phyloP scores from a whole-genome alignment of 2,329 filamentous ascomycete genomes.

The Ceratocystis harringtonii region DNA sequence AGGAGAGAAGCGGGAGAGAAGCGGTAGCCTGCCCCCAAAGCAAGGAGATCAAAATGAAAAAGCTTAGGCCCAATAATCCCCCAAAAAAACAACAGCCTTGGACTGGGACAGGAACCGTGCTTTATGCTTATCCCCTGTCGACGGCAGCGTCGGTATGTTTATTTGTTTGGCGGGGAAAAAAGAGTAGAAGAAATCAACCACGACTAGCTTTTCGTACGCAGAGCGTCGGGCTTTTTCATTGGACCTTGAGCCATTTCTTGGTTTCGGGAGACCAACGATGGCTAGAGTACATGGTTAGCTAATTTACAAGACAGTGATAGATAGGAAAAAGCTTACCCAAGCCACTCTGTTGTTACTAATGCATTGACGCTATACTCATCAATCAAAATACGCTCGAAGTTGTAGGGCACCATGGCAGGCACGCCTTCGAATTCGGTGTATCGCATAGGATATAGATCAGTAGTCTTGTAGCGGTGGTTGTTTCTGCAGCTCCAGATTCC shows the following conservation, averaged over 20 bases:
- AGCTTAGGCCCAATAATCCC: background rate
- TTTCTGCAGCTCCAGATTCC: slow-evolving; percentile 71
- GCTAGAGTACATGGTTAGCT: slow-evolving; percentile 25
- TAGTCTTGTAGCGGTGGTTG: slow-evolving; percentile 52
- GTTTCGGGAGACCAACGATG: slow-evolving; percentile 44
- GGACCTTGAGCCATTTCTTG: slow-evolving; percentile 43
- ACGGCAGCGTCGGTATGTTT: background rate
- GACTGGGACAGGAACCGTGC: background rate
- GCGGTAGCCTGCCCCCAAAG: background rate
- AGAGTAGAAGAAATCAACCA: background rate
- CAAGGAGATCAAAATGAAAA: too few species aligned
- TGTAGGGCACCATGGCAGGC: slow-evolving; percentile 52
- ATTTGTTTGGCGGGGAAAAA: background rate
- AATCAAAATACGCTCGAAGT: slow-evolving; percentile 48
- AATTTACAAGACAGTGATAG: background rate
- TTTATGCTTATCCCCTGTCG: background rate
- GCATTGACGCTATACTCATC: slow-evolving; percentile 52
- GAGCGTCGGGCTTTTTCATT: slow-evolving; percentile 15
- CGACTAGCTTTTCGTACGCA: background rate
- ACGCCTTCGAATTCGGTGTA: slow-evolving; percentile 62
- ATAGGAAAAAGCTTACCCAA: slow-evolving; percentile 36
- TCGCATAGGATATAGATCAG: slow-evolving; percentile 64
- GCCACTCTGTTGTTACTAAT: slow-evolving; percentile 43
- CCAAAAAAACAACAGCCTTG: background rate
- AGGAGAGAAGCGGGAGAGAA: background rate